Evolutionary conservation across 2,329 filamentous ascomycete species (phyloP).

Genomic region (Colletotrichum brevisporum): DNA sequence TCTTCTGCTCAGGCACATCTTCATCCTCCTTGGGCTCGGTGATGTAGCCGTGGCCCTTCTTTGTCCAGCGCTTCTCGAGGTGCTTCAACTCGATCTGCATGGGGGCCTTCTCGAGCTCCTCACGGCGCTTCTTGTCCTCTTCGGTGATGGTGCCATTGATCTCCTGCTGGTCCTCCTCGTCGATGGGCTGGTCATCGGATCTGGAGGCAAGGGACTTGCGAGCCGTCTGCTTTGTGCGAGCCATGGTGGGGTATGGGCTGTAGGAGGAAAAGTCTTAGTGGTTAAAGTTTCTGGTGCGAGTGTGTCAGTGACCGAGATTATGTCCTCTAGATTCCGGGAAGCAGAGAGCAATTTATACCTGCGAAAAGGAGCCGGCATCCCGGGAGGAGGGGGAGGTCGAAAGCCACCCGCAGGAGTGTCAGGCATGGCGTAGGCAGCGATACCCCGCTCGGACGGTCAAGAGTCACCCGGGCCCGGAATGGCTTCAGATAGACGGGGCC

Average conservation of each 20-base stretch:
- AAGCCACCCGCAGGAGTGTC: background rate
- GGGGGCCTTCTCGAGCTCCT: constrained; percentile 46
- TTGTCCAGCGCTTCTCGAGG: constrained; percentile 50
- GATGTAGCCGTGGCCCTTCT: constrained; percentile 46
- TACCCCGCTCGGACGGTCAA: constrained; percentile 29
- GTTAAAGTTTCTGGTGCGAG: background rate
- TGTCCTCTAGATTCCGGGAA: background rate
- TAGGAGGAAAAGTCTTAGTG: background rate
- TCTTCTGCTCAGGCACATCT: constrained; percentile 46
- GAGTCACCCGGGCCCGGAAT: constrained; percentile 23
- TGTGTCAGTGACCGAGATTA: too few species aligned
- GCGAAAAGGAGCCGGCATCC: background rate
- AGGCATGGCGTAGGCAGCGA: constrained; percentile 26
- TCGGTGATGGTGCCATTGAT: constrained; percentile 39
- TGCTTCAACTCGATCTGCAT: constrained; percentile 50
- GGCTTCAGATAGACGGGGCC: background rate
- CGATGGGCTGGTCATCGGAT: constrained; percentile 7
- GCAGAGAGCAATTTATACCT: background rate
- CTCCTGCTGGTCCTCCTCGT: constrained; percentile 42
- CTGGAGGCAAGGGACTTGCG: background rate
- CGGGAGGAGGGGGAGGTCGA: background rate
- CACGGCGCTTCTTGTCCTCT: constrained; percentile 43
- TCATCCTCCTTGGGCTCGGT: constrained; percentile 49
- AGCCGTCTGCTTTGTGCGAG: constrained; percentile 22
- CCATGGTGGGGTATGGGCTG: constrained; percentile 7